Conservation (phyloP, 2,329 filamentous ascomycete genomes). For the Lachnellula hyalina region DNA sequence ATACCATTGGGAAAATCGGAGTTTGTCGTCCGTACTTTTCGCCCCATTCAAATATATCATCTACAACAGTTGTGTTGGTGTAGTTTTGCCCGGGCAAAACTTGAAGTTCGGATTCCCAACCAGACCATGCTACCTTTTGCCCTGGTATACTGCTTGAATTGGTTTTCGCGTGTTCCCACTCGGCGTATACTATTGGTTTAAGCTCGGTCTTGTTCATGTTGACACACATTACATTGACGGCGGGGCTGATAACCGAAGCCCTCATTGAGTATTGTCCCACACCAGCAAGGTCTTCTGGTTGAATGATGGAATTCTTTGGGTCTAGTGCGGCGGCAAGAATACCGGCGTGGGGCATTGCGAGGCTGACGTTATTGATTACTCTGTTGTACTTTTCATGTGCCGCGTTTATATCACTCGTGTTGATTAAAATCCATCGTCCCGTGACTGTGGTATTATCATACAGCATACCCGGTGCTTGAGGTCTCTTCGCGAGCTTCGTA, state of each 20-base stretch:
- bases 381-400: slow-evolving; percentile 46
- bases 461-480: slow-evolving; percentile 56
- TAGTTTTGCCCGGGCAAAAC: slow-evolving; percentile 33
- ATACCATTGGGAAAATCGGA: slow-evolving; percentile 46
- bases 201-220: slow-evolving; percentile 58
- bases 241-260: slow-evolving; percentile 65
- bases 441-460: slow-evolving; percentile 68
- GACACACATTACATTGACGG: slow-evolving; percentile 67
- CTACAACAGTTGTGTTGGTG: slow-evolving; percentile 55
- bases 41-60: slow-evolving; percentile 67
- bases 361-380: slow-evolving; percentile 68
- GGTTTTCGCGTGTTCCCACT: slow-evolving; percentile 47
- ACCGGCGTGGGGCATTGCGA: slow-evolving; percentile 70
- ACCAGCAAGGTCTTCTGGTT: slow-evolving; percentile 59
- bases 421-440: slow-evolving; percentile 61
- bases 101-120: slow-evolving; percentile 39
- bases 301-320: slow-evolving; percentile 59
- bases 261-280: slow-evolving; percentile 63
- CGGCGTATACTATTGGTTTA: slow-evolving; percentile 56
- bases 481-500: slow-evolving; percentile 43
- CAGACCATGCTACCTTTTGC: slow-evolving; percentile 32
- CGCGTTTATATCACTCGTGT: slow-evolving; percentile 46
- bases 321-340: slow-evolving; percentile 61
- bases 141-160: slow-evolving; percentile 30
- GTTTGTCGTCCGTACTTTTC: slow-evolving; percentile 44